These are phyloP conservation scores for Darksidea phi DNA, from an alignment of 495 filamentous ascomycete genomes.

Conservation along the genomic window DNA sequence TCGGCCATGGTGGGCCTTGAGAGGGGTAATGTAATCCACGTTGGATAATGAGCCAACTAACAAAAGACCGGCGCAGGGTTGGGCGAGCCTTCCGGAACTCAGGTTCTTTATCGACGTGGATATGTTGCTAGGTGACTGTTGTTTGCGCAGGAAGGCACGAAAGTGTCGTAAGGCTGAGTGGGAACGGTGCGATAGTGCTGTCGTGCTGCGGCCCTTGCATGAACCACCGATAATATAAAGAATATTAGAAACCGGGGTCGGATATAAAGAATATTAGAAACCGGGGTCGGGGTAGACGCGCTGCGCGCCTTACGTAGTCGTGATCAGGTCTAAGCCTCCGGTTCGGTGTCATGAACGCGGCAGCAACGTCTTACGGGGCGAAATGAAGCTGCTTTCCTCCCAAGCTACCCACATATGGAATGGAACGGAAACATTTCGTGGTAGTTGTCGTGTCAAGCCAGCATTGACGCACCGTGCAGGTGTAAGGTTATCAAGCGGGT, in stretches of 20 bases:
- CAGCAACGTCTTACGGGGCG: background rate
- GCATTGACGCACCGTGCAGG: background rate
- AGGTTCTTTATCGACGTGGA: background rate
- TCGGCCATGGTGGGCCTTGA: constrained; percentile 2
- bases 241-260: background rate
- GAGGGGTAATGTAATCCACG: background rate
- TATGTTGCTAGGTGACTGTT: background rate
- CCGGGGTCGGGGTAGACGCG: background rate
- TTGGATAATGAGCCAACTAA: too few relatives aligned
- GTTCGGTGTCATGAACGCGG: background rate
- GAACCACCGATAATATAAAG: constrained; percentile 1
- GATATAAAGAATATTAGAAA: background rate
- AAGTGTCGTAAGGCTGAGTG: constrained; percentile 1
- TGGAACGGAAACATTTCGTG: too few relatives aligned
- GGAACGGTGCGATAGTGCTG: background rate
- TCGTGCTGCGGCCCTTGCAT: constrained; percentile 3
- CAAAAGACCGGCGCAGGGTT: too few relatives aligned
- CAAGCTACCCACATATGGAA: too few relatives aligned
- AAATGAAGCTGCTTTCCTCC: constrained; percentile 2
- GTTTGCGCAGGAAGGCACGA: background rate
- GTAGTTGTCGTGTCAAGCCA: too few relatives aligned
- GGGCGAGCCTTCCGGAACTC: too few relatives aligned
- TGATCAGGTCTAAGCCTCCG: background rate
- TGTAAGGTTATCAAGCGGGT: background rate
- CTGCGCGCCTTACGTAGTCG: constrained; percentile 2